Percentiles rank a stretch among this genome's conserved stretches.
These are phyloP conservation scores for Oryza punctata DNA, from an alignment of 176 grass and related monocot species.

Conservation along the genomic window DNA sequence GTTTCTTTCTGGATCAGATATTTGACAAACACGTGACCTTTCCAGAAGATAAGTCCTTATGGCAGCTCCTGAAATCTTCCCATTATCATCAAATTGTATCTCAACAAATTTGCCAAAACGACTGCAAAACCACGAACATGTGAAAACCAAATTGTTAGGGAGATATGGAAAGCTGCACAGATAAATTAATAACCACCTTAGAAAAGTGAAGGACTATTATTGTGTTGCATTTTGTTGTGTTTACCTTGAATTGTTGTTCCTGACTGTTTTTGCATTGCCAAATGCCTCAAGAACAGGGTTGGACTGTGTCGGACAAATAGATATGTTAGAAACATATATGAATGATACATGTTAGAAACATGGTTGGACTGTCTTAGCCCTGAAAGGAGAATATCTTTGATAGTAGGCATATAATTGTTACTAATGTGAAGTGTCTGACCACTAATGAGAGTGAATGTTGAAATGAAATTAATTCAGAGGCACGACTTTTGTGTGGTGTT, in stretches of 20 bases:
- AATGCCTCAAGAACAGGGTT: constrained; percentile 95
- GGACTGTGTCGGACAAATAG: constrained; percentile 60
- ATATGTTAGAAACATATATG: constrained; percentile 36
- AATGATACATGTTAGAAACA: constrained; percentile 16
- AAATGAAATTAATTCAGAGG: not conserved
- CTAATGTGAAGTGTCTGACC: no score
- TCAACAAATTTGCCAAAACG: constrained; percentile 97
- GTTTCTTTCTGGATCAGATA: constrained; percentile 91
- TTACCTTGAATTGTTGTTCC: constrained; percentile 96
- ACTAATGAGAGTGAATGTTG: not conserved
- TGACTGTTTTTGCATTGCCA: constrained; percentile 92
- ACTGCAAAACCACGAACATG: constrained; percentile 53
- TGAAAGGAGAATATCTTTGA: constrained; percentile 13
- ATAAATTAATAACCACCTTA: not conserved
- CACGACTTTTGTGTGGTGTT: no score
- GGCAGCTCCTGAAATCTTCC: constrained; percentile 86
- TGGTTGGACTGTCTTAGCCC: no score
- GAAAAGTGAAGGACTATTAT: constrained; percentile 25
- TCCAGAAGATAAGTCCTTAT: constrained; percentile 92
- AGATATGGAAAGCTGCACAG: not conserved
- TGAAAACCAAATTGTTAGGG: constrained; percentile 22
- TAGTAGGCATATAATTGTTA: no score
- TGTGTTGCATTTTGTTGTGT: constrained; percentile 5
- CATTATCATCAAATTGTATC: constrained; percentile 77
- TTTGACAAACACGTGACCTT: constrained; percentile 92